Base-by-base conservation (phyloP, 2,329 filamentous ascomycete genomes). In the Pseudocercospora ulei region DNA sequence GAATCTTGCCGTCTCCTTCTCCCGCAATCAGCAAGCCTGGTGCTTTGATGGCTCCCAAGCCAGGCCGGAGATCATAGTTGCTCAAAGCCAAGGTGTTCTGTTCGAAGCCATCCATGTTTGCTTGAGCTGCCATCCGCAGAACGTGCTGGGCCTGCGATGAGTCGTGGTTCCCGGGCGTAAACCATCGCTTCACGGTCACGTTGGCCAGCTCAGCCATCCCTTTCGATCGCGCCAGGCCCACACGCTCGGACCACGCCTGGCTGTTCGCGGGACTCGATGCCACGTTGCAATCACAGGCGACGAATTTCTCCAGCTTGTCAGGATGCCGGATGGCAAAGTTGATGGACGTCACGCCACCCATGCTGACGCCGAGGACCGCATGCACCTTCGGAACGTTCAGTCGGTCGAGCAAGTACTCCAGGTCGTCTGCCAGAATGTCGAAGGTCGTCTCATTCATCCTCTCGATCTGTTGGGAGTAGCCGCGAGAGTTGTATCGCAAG, bases 271-370 rank as follows among this genome's bases (percentile, higher is more conserved):
- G 65, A 43, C 80, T 83, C 0, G 79, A 77, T 3, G 75, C 70
- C 5, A 74, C 71, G 59, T 86, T 88, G 56, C 84, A 92, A 61
- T 90, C 83, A 60, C 82, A 87, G 3, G 78, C 71, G 13, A 88
- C 66, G 57, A 86, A 82, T 4, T 67, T 68, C 1, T 53, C 57
- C 8, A 85, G 62, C 27, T 74, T 69, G 1, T 64, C 47, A 0
- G 82, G 78, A 52, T 82, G 71, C 25, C 68, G 68, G 35, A 92
- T 71, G 0, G 80, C 79, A 35, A 81, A 77, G 56, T 80, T 78
- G 34, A 90, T 71, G 1, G 78, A 70, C 1, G 84, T 90, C 2
- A 80, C 82, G 36, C 85, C 85, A 47, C 85, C 85, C 58, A 90
- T 76, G 22, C 78, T 83, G 3, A 92, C 84, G 12, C 85, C 85